phyloP scores from a whole-genome alignment of 2,329 filamentous ascomycete genomes.

The Sordariomycetes sp. region DNA sequence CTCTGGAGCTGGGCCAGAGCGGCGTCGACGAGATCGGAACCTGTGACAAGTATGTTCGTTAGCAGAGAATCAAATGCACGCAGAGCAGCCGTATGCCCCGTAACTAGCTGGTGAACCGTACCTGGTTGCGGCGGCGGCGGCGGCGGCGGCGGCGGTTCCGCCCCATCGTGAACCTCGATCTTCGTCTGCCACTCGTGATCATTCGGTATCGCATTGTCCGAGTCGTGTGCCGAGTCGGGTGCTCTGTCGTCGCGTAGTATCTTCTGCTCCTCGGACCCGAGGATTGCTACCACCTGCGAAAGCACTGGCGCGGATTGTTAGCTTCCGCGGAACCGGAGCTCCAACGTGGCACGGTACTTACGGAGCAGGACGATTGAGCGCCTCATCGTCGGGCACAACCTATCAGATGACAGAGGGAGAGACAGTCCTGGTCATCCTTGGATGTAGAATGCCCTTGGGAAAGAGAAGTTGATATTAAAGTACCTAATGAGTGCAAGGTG shows the following conservation, averaged over 20 bases:
- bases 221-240: background rate
- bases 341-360: background rate
- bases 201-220: background rate
- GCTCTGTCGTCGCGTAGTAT: background rate
- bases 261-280: conserved; percentile 1
- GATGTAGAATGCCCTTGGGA: background rate
- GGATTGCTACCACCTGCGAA: conserved; percentile 1
- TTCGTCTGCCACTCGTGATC: background rate
- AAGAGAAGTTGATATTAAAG: background rate
- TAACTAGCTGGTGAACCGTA: background rate
- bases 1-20: conserved; percentile 36
- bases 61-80: background rate
- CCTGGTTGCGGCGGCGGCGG: background rate
- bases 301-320: conserved; percentile 1
- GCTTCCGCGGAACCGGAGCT: background rate
- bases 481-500: conserved; percentile 3
- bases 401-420: background rate
- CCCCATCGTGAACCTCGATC: background rate
- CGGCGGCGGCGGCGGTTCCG: background rate
- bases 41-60: conserved; percentile 15
- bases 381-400: conserved; percentile 1
- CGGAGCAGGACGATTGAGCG: conserved; percentile 3
- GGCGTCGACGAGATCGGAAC: conserved; percentile 37
- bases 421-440: background rate
- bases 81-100: background rate